Evolutionary conservation across 1,284 basidiomycete species (phyloP), one percentile per base, ranked within the genome.

Genomic region (Cystodermella granulosa): DNA sequence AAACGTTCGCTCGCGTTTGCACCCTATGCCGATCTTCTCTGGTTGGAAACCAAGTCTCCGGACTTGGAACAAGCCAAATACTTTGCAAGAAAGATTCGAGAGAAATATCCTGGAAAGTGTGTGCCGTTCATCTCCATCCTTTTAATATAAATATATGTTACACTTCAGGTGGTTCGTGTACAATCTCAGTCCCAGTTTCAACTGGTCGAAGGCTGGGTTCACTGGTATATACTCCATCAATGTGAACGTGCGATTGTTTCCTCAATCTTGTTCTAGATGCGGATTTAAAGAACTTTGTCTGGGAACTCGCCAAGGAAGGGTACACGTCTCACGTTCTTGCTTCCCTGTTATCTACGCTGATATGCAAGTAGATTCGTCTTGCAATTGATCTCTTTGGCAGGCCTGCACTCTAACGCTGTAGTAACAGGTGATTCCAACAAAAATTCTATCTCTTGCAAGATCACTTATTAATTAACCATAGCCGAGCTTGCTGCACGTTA

Each of bases 141-240:
- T 15, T 20, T 47, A 44, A 26, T 2, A 38, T n/a, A 34, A 17
- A 18, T 37, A n/a, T 43, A 22, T 42, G 13, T 35, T 28, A 23
- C n/a, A 38, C 11, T 24, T n/a, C 41, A 83, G 80, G 55, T 83
- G 83, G 84, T 81, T 96, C 56, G 91, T 94, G n/a, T 96, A 95
- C 64, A 96, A 95, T 65, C 70, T 95, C 50, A 91, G 88, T 58
- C 92, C 91, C 3, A 91, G 87, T 59, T 96, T 96, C 75, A 94
- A 95, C 67, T 96, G 92, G 92, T 74, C 79, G 22, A 79, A 76
- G 11, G 84, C 88, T 58, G 91, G 91, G 15, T 93, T 88, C 67
- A 79, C 76, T 39, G 83, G 84, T 80, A 51, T 46, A 66, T 52
- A 40, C 41, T 11, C 24, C 16, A 2, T 23, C 24, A 36, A 28